A percentile compares a stretch with the other conserved stretches of the same genome.
These are phyloP conservation scores for Debaryomycetaceae sp. DNA, from an alignment of 1,139 yeast genomes.

Conservation along the genomic window DNA sequence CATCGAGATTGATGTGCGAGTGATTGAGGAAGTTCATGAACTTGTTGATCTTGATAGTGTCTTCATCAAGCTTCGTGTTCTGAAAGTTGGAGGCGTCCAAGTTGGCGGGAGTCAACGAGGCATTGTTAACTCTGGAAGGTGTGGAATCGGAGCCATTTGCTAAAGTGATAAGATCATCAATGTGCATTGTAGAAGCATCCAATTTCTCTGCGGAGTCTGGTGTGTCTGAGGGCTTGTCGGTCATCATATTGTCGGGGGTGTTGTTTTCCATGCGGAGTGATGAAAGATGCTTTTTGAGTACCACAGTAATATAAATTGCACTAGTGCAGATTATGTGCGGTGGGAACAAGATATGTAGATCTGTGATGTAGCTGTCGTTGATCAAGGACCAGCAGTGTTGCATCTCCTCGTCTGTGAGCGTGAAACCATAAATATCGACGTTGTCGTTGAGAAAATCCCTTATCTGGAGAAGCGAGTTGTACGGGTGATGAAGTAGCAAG, in stretches of 20 bases:
- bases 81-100: slow-evolving; percentile 20
- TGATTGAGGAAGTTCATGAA: slow-evolving; percentile 68
- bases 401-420: slow-evolving; percentile 62
- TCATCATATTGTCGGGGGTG: slow-evolving; percentile 2
- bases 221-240: slow-evolving; percentile 7
- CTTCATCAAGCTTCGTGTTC: slow-evolving; percentile 34
- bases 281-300: slow-evolving; percentile 44
- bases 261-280: slow-evolving; percentile 13
- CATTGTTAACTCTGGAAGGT: slow-evolving; percentile 2
- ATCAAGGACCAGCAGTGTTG: slow-evolving; percentile 88
- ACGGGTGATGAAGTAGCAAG: slow-evolving; percentile 85
- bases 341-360: slow-evolving; percentile 74
- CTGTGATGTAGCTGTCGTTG: slow-evolving; percentile 88
- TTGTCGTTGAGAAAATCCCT: slow-evolving; percentile 38
- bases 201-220: slow-evolving; percentile 14
- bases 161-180: slow-evolving; percentile 38
- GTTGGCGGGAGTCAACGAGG: neutral
- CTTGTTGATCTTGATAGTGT: slow-evolving; percentile 42
- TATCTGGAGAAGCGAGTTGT: slow-evolving; percentile 68
- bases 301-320: slow-evolving; percentile 71
- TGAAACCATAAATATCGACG: slow-evolving; percentile 26
- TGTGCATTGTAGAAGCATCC: slow-evolving; percentile 21
- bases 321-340: slow-evolving; percentile 91
- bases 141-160: slow-evolving; percentile 7
- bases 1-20: slow-evolving; percentile 73